These are phyloP conservation scores for Westerdykella aurantiaca DNA, from an alignment of 2,329 filamentous ascomycete species.

Conservation along the genomic window DNA sequence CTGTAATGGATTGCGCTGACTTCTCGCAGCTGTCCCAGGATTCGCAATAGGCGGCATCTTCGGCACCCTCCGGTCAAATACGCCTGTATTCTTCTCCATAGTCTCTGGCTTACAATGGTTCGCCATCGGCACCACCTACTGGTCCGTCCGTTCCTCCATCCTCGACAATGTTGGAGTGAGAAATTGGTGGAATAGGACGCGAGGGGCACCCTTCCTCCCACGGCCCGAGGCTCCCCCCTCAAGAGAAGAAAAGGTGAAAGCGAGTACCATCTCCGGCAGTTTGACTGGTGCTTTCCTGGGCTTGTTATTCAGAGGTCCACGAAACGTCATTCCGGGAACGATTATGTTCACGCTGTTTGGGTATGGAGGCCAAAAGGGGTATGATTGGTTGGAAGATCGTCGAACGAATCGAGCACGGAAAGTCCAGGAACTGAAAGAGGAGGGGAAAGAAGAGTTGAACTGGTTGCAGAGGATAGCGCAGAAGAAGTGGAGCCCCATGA, in stretches of 20 bases:
- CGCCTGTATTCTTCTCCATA: constrained; percentile 63
- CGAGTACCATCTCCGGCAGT: constrained; percentile 65
- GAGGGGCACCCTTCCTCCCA: constrained; percentile 16
- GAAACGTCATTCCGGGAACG: constrained; percentile 48
- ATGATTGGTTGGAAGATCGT: constrained; percentile 48
- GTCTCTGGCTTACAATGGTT: constrained; percentile 77
- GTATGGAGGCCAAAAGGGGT: constrained; percentile 51
- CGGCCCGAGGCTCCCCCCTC: constrained; percentile 45
- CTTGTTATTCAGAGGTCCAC: constrained; percentile 45
- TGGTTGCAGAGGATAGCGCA: constrained; percentile 49
- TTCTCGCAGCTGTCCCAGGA: constrained; percentile 55
- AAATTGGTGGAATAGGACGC: constrained; percentile 28
- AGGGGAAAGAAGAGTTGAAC: constrained; percentile 34
- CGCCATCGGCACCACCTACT: constrained; percentile 69
- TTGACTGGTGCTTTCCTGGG: constrained; percentile 55
- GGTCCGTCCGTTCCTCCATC: constrained; percentile 51
- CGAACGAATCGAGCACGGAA: constrained; percentile 32
- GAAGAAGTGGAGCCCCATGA: constrained; percentile 67
- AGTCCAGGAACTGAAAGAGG: constrained; percentile 30
- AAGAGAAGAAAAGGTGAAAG: constrained; percentile 56
- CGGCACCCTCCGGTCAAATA: constrained; percentile 56
- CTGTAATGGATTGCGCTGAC: constrained; percentile 9
- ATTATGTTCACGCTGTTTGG: constrained; percentile 56
- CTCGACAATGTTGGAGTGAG: constrained; percentile 29
- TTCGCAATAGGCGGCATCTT: constrained; percentile 49